These are phyloP conservation scores for Colletotrichum phormii DNA, from an alignment of 2,329 filamentous ascomycete genomes.

Conservation along the genomic window DNA sequence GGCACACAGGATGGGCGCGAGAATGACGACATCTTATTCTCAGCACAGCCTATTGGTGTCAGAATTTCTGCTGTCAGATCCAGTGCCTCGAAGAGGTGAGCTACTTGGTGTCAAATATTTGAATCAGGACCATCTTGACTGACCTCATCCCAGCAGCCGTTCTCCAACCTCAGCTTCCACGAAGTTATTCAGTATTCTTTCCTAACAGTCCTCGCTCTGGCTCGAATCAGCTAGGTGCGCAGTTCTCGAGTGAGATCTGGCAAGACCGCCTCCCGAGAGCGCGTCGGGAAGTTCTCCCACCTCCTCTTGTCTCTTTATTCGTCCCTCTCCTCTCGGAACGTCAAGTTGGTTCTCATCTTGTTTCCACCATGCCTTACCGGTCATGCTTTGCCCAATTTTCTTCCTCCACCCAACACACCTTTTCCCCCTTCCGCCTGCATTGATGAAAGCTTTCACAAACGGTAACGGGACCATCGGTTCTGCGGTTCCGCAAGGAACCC, in stretches of 20 bases:
- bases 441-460: conserved; percentile 40
- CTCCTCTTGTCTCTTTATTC: background rate
- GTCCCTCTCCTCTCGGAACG: background rate
- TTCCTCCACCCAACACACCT: background rate
- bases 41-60: background rate
- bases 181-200: background rate
- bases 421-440: conserved; percentile 27
- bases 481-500: conserved; percentile 29
- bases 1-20: background rate
- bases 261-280: background rate
- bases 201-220: background rate
- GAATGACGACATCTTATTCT: no score
- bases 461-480: conserved; percentile 34
- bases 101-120: background rate
- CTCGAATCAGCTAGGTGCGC: background rate
- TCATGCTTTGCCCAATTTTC: background rate
- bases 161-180: background rate
- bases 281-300: background rate
- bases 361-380: background rate
- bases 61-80: background rate
- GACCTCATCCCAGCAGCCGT: background rate
- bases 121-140: background rate
- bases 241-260: background rate
- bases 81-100: background rate
- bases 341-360: background rate